Base-by-base conservation (phyloP, 768 basidiomycete species). In the Tulasnella sp. region DNA sequence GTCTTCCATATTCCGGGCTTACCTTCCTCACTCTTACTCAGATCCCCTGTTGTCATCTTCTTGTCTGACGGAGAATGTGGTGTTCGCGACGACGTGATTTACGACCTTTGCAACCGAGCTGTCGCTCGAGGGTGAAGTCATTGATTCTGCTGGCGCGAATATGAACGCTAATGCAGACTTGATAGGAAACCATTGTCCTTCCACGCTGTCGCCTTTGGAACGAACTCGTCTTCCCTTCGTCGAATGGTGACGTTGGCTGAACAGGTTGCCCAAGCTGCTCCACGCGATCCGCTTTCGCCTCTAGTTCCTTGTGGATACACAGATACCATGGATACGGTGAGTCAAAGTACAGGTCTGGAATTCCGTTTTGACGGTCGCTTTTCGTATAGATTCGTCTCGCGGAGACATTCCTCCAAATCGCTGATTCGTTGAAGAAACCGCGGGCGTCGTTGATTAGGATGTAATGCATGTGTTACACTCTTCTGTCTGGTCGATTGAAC, bases 171-270 rank as follows among this genome's bases (percentile, higher is more conserved):
- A 49, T 12, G 19, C 8, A 35, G 25, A 11, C 11, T 32, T 17
- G 3, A 2, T 32, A 82, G 80, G 9, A 76, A 77, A 67, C 67
- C 79, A 0, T 67, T 79, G 0, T 78, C 80, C 0, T 77, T 82
- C 63, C 81, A 82, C 42, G 64, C 79, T 0, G 75, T 82, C n/a
- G 72, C 75, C 0, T 82, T 82, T 41, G 81, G 78, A 4, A 66
- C 68, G 0, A 6, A 62, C 61, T 37, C 34, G 6, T 5, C 59
- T 60, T 37, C 59, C 27, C 65, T 82, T 21, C 70, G 69, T 19
- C 68, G 72, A 15, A 82, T 82, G 79, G 71, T 73, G 0, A 65
- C 73, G 3, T 71, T 79, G 15, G 78, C 81, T 0, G 63, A 62
- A 5, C 72, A 75, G 45, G 69, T 73, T 2, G 75, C 80, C 60